Conservation (phyloP, 208 protist species). For the Acanthamoeba culbertsoni region DNA sequence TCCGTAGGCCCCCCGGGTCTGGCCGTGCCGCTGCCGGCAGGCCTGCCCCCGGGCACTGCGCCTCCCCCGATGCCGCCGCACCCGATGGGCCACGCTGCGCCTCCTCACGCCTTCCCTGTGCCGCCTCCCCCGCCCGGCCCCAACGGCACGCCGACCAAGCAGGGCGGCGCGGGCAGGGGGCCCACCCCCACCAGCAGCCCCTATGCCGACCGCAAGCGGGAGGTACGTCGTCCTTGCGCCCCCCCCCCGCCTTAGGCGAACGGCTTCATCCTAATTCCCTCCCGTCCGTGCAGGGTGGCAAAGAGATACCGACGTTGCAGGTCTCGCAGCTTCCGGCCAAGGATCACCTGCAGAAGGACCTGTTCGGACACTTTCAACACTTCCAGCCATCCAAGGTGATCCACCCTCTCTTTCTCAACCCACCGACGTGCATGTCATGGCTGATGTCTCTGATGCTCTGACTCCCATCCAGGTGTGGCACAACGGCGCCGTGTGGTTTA, state of each 20-base stretch:
- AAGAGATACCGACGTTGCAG: slow-evolving; percentile 20
- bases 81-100: background rate
- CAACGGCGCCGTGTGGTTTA: background rate
- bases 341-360: slow-evolving; percentile 8
- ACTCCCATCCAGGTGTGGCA: background rate
- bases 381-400: background rate
- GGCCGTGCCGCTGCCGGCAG: background rate
- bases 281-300: background rate
- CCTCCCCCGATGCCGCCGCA: too few relatives aligned
- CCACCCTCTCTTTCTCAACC: background rate
- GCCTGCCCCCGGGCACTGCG: too few relatives aligned
- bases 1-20: too few relatives aligned
- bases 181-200: background rate
- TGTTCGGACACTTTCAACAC: slow-evolving; percentile 2
- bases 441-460: background rate
- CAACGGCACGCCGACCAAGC: background rate
- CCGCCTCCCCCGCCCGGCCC: background rate
- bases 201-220: background rate
- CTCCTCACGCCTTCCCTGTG: background rate
- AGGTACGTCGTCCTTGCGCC: background rate
- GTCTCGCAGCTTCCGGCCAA: background rate
- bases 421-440: background rate
- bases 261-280: too few relatives aligned
- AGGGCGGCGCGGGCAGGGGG: background rate
- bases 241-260: too few relatives aligned